Evolutionary conservation across 768 basidiomycete genomes (phyloP).

Genomic region (Pisolithus orientalis): DNA sequence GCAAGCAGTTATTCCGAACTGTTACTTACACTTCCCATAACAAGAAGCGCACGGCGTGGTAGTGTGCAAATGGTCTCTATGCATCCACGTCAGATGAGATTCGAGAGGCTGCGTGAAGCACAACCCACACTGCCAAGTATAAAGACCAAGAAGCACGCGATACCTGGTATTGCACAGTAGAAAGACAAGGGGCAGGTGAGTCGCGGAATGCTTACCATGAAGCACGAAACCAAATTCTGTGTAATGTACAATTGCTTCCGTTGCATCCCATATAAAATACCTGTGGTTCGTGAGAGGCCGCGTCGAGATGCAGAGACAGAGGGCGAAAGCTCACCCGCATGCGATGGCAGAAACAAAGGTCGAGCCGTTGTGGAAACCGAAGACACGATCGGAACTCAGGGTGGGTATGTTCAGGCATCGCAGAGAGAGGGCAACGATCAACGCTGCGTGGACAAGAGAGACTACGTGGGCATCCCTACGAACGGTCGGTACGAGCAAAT

Average conservation of each 20-base stretch:
- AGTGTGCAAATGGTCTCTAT: conserved; percentile 71
- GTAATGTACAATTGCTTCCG: conserved; percentile 65
- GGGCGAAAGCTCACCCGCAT: conserved; percentile 46
- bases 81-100: conserved; percentile 3
- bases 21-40: conserved; percentile 69
- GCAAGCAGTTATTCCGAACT: neutral
- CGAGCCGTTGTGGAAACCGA: conserved; percentile 61
- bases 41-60: conserved; percentile 71
- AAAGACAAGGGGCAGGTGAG: neutral
- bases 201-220: conserved; percentile 46
- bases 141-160: conserved; percentile 62
- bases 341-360: conserved; percentile 64
- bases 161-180: conserved; percentile 30
- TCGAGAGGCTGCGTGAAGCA: neutral
- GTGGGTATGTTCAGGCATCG: conserved; percentile 43
- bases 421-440: conserved; percentile 60
- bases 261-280: conserved; percentile 80
- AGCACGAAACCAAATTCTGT: conserved; percentile 68
- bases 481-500: neutral
- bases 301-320: neutral
- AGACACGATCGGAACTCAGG: conserved; percentile 57
- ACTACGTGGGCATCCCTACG: conserved; percentile 63
- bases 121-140: conserved; percentile 61
- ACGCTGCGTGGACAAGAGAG: conserved; percentile 65
- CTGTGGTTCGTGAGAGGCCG: conserved; percentile 25